A percentile compares a stretch with the other conserved stretches of the same genome.
Evolutionary conservation across 2,329 filamentous ascomycete species (phyloP).

Genomic region (Paraphaeosphaeria sporulosa): DNA sequence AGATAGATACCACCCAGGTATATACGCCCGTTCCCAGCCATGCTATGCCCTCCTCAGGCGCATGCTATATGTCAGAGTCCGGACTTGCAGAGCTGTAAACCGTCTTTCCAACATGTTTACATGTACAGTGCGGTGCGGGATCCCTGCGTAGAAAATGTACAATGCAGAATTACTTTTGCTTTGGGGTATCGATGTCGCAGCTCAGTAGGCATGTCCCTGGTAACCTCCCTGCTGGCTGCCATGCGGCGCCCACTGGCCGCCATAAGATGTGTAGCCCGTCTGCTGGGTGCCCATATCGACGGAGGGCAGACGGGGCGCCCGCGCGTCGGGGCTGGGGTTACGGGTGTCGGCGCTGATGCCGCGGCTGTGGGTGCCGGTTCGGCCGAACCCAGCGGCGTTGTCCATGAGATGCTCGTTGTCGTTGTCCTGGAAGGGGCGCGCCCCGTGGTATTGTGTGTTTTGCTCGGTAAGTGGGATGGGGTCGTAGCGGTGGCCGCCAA

Average conservation of each 20-base stretch:
- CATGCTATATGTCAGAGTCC: background rate
- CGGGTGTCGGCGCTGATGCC: constrained; percentile 31
- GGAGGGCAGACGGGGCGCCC: constrained; percentile 41
- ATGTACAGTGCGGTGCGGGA: constrained; percentile 24
- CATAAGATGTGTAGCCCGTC: constrained; percentile 31
- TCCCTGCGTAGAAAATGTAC: constrained; percentile 24
- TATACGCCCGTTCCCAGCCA: background rate
- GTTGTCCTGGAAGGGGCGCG: constrained; percentile 36
- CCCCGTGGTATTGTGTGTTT: constrained; percentile 37
- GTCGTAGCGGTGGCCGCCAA: constrained; percentile 46
- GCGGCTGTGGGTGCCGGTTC: constrained; percentile 32
- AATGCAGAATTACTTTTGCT: constrained; percentile 23
- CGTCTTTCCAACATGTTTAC: constrained; percentile 12
- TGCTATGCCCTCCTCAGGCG: background rate
- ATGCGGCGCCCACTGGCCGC: constrained; percentile 34
- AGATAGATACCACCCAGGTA: constrained; percentile 9
- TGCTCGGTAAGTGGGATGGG: constrained; percentile 47
- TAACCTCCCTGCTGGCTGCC: constrained; percentile 23
- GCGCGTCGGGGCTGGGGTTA: constrained; percentile 30
- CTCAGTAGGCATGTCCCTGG: constrained; percentile 37
- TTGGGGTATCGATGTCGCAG: constrained; percentile 16
- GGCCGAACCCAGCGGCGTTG: constrained; percentile 45
- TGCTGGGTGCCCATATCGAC: constrained; percentile 34
- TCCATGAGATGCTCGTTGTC: constrained; percentile 42
- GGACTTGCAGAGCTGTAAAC: constrained; percentile 15